phyloP scores from a whole-genome alignment of 169 alveolate species.

The Babesia bigemina region DNA sequence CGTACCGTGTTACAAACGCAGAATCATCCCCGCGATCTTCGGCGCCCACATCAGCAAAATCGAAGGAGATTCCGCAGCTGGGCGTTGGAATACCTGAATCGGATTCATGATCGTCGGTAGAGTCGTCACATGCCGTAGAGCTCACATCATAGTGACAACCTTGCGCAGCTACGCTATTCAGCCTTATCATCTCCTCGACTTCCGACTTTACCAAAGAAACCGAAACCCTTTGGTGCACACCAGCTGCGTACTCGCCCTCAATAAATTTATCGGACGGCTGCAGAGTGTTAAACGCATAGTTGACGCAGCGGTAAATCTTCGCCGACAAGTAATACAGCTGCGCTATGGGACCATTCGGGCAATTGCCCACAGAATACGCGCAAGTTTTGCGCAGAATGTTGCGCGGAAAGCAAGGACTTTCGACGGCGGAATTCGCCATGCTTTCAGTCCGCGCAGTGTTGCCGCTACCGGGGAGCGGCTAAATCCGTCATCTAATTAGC shows the following conservation, averaged over 20 bases:
- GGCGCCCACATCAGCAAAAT: background rate
- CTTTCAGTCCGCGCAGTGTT: conserved; percentile 5
- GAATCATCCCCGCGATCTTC: background rate
- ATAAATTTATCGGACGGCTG: conserved; percentile 2
- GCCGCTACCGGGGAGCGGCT: background rate
- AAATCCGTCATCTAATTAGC: too few species aligned
- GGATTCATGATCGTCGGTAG: background rate
- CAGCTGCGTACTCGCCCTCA: background rate
- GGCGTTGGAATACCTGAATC: background rate
- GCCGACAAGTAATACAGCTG: conserved; percentile 23
- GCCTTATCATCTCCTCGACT: conserved; percentile 47
- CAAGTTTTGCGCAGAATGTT: conserved; percentile 7
- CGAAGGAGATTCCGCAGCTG: background rate
- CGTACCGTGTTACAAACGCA: background rate
- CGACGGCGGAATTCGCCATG: conserved; percentile 2
- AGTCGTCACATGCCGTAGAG: too few species aligned
- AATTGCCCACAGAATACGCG: background rate
- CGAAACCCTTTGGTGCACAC: conserved; percentile 28
- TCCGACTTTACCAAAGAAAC: conserved; percentile 22
- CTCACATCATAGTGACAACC: too few species aligned
- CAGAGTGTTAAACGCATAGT: conserved; percentile 4
- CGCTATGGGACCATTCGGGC: conserved; percentile 39
- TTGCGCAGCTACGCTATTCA: background rate
- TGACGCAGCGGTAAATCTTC: conserved; percentile 17
- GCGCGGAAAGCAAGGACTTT: conserved; percentile 1